phyloP scores from a whole-genome alignment of 805 yeast species.

The Priceomyces carsonii region DNA sequence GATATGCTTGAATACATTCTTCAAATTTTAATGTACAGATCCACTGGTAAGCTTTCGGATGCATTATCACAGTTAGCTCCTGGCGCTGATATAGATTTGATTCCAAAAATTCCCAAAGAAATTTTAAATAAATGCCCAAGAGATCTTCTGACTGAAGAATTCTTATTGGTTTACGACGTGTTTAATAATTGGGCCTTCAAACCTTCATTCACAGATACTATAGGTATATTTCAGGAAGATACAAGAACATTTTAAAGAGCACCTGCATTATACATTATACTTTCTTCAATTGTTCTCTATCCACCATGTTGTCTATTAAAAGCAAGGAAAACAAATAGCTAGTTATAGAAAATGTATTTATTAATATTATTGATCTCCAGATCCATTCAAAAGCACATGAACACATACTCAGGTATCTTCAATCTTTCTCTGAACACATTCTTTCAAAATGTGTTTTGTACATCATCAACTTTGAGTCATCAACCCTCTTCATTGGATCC shows the following conservation, averaged over 20 bases:
- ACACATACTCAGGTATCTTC: too few relatives aligned
- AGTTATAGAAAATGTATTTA: too few relatives aligned
- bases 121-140: constrained; percentile 47
- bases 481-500: background rate
- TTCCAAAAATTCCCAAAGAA: constrained; percentile 22
- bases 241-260: constrained; percentile 8
- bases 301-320: background rate
- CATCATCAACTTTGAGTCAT: background rate
- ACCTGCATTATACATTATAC: background rate
- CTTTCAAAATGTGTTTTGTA: too few relatives aligned
- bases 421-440: too few relatives aligned
- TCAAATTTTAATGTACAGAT: constrained; percentile 55
- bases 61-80: constrained; percentile 67
- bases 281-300: background rate
- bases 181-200: constrained; percentile 85
- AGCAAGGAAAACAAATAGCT: too few relatives aligned
- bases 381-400: too few relatives aligned
- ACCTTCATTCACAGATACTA: constrained; percentile 43
- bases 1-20: constrained; percentile 70
- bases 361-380: too few relatives aligned
- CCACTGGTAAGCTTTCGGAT: constrained; percentile 44
- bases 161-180: constrained; percentile 47
- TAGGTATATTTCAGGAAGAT: constrained; percentile 16
- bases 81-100: constrained; percentile 67
- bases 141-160: constrained; percentile 57